Evolutionary conservation across 2,329 filamentous ascomycete species (phyloP).

Genomic region (Diplodia intermedia): DNA sequence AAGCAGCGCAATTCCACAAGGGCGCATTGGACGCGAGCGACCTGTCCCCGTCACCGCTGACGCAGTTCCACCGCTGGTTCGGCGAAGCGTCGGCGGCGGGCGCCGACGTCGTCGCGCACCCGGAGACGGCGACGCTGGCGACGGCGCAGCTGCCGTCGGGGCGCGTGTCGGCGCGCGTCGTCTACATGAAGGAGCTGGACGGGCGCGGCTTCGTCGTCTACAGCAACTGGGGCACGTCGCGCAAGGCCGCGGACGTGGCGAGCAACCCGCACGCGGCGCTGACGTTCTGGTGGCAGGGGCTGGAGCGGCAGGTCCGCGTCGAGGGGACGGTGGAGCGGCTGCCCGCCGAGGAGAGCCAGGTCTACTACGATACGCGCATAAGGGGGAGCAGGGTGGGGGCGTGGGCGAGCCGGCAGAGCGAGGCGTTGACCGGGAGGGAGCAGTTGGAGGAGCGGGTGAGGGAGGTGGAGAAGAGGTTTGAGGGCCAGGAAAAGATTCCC

Average conservation of each 20-base stretch:
- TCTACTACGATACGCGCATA: conserved; percentile 70
- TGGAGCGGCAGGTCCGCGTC: conserved; percentile 89
- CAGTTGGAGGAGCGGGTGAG: conserved; percentile 78
- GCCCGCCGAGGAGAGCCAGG: conserved; percentile 71
- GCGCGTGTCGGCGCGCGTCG: conserved; percentile 80
- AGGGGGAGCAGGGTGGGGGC: conserved; percentile 85
- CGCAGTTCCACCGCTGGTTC: conserved; percentile 93
- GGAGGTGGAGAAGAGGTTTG: conserved; percentile 78
- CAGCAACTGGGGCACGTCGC: conserved; percentile 84
- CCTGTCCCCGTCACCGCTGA: conserved; percentile 70
- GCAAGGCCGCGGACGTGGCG: conserved; percentile 70
- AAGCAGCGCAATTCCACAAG: conserved; percentile 78
- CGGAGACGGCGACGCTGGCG: conserved; percentile 86
- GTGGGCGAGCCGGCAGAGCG: conserved; percentile 91
- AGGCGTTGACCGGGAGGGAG: conserved; percentile 72
- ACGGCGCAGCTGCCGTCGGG: conserved; percentile 85
- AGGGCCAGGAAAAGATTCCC: conserved; percentile 78
- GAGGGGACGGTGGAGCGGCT: conserved; percentile 78
- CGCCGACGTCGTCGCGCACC: conserved; percentile 67
- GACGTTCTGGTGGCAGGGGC: conserved; percentile 86
- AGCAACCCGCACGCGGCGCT: conserved; percentile 80
- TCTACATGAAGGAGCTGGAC: conserved; percentile 97
- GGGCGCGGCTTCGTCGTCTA: conserved; percentile 85
- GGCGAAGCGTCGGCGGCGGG: conserved; percentile 66
- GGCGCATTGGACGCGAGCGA: conserved; percentile 67